Evolutionary conservation across 1,284 basidiomycete species (phyloP).

Genomic region (Cryptococcus wingfieldii): DNA sequence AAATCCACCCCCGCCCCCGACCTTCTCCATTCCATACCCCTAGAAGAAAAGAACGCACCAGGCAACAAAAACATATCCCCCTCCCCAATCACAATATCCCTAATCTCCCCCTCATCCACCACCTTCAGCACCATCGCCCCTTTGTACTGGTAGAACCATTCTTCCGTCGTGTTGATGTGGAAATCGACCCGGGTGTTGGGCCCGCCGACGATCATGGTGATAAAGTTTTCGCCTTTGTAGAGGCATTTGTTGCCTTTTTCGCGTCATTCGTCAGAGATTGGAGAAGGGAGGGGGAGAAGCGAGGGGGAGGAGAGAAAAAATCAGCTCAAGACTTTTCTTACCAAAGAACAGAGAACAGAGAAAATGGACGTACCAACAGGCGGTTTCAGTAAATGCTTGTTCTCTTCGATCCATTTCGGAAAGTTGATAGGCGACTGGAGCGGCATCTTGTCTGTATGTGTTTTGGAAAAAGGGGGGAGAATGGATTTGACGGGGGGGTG

Average conservation of each 20-base stretch:
- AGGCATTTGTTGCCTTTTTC: constrained; percentile 70
- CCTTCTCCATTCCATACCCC: not conserved
- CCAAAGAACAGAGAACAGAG: not conserved
- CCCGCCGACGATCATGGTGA: constrained; percentile 87
- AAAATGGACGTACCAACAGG: constrained; percentile 60
- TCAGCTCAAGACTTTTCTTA: not conserved
- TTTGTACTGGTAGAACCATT: constrained; percentile 96
- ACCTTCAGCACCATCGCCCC: constrained; percentile 83
- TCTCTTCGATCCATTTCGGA: constrained; percentile 75
- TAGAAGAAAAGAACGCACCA: constrained; percentile 53
- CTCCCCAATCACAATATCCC: constrained; percentile 83
- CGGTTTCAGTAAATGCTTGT: constrained; percentile 71
- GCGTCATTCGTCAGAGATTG: not conserved
- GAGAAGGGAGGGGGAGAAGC: constrained; percentile 11
- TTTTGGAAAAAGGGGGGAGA: not conserved
- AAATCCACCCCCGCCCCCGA: not conserved
- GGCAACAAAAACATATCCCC: constrained; percentile 95
- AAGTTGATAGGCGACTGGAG: constrained; percentile 66
- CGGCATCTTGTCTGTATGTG: constrained; percentile 14
- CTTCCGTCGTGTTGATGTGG: constrained; percentile 91
- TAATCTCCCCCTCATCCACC: constrained; percentile 79
- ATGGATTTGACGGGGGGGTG: not conserved
- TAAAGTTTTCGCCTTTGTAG: constrained; percentile 76
- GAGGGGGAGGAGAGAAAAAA: not conserved
- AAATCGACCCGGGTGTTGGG: constrained; percentile 90